phyloP scores from a whole-genome alignment of 176 grass and related monocot genomes.

The maize (Zea mays) region DNA sequence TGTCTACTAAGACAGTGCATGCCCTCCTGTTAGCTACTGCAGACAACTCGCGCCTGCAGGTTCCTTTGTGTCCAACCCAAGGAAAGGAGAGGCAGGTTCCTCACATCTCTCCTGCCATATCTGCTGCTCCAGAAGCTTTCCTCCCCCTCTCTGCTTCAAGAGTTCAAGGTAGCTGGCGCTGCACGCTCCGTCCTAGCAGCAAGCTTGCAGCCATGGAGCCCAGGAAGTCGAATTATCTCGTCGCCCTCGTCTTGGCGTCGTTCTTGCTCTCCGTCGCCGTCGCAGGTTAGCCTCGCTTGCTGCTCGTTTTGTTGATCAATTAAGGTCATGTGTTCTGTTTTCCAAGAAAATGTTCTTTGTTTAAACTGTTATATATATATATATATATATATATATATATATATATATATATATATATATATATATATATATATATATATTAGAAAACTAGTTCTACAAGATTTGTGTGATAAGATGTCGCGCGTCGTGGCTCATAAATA shows the following conservation, averaged over 20 bases:
- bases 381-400: too few relatives aligned
- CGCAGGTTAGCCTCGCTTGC: slow-evolving; percentile 14
- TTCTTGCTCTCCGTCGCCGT: slow-evolving; percentile 46
- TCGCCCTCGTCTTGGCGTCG: slow-evolving; percentile 33
- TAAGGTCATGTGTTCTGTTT: too few relatives aligned
- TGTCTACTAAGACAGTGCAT: slow-evolving; percentile 1
- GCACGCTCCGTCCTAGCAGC: slow-evolving; percentile 26
- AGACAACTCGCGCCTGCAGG: slow-evolving; percentile 52
- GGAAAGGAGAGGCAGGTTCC: slow-evolving; percentile 35
- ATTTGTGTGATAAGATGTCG: neutral
- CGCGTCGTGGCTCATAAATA: neutral
- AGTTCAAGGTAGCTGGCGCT: slow-evolving; percentile 22
- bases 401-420: too few relatives aligned
- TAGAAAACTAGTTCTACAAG: neutral
- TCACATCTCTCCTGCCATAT: slow-evolving; percentile 26
- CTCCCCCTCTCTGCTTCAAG: neutral
- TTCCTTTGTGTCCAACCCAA: slow-evolving; percentile 68
- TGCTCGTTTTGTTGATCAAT: too few relatives aligned
- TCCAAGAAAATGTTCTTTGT: too few relatives aligned
- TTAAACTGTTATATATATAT: too few relatives aligned
- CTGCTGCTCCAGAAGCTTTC: neutral
- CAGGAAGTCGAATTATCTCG: slow-evolving; percentile 38
- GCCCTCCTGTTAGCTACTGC: slow-evolving; percentile 31
- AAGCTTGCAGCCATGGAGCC: slow-evolving; percentile 41
- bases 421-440: too few relatives aligned